These are phyloP conservation scores for Porcisia hertigi DNA, from an alignment of 208 protist species.

Conservation along the genomic window DNA sequence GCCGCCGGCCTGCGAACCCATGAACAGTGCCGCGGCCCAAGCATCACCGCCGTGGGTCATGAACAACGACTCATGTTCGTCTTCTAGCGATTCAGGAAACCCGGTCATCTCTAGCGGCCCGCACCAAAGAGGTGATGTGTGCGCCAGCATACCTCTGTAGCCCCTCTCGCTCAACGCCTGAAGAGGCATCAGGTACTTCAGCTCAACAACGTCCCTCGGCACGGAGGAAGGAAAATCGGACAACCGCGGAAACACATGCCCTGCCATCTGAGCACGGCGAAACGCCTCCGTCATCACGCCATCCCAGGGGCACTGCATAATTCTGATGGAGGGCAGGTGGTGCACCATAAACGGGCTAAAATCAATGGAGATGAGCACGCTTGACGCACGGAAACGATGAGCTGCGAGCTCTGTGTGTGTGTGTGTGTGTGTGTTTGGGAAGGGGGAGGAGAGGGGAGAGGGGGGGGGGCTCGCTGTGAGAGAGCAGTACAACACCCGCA, in stretches of 20 bases:
- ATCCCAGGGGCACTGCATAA: conserved; percentile 15
- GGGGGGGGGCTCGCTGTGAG: background rate
- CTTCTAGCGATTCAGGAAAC: background rate
- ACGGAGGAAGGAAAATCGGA: conserved; percentile 64
- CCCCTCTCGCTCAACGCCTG: background rate
- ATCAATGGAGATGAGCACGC: background rate
- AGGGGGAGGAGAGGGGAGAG: background rate
- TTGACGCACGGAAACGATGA: background rate
- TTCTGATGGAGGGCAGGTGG: background rate
- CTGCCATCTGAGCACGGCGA: conserved; percentile 66
- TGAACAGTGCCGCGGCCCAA: conserved; percentile 19
- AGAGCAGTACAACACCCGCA: background rate
- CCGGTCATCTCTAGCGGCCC: conserved; percentile 21
- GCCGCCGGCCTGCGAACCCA: background rate
- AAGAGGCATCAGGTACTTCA: conserved; percentile 54
- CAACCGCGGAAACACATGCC: conserved; percentile 43
- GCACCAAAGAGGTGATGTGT: background rate
- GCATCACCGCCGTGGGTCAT: conserved; percentile 29
- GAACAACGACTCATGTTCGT: conserved; percentile 7
- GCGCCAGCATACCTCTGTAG: background rate
- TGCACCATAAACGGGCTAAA: background rate
- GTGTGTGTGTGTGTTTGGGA: too few species aligned
- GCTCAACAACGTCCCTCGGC: conserved; percentile 33
- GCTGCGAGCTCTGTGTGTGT: background rate
- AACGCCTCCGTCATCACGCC: conserved; percentile 54